Evolutionary conservation across 441 rosid species (phyloP), one percentile per base, ranked within the genome.

Genomic region (Metrosideros polymorpha): DNA sequence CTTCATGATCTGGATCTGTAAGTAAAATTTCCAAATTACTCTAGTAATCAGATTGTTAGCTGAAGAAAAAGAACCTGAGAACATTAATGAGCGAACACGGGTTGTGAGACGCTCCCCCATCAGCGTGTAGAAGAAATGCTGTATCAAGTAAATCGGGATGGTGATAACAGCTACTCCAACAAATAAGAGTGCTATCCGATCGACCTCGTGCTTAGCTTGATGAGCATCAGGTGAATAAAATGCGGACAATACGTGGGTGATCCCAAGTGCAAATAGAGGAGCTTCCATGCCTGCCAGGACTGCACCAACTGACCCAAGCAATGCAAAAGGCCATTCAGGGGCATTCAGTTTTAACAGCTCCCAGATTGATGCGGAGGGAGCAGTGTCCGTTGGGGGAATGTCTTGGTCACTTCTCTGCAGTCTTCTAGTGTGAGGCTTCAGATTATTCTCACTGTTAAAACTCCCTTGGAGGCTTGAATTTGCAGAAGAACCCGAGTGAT

Each of bases 51-150:
- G 15, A 18, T 22, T 39, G 63, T 27, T 56, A 71, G 45, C 47
- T 10, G 79, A 22, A 71, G 47, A 25, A 85, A 87, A 85, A 29
- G 12, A 85, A 96, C 99, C 98, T 91, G 97, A 91, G 90, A 96
- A 94, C 90, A 95, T 89, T 12, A 94, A 92, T 52, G 91, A 86
- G 82, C 98, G 99, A 85, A 94, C 95, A 18, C 98, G 94, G 84
- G 96, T 86, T 7, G 97, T 95, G 85, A 96, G 92, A 86, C 91
- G 91, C 90, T 96, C 99, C 83, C 98, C 98, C 98, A 95, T 94
- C 90, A 94, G 85, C 12, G 97, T 94, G 85, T 94, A 95, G 88
- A 94, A 96, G 76, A 92, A 94, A 85, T 94, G 99, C 82, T 95
- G 99, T 71, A 95, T 87, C 77, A 94, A 88, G 89, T 94, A 94